These are phyloP conservation scores for Boletus subparvulus DNA, from an alignment of 768 basidiomycete species.

Conservation along the genomic window DNA sequence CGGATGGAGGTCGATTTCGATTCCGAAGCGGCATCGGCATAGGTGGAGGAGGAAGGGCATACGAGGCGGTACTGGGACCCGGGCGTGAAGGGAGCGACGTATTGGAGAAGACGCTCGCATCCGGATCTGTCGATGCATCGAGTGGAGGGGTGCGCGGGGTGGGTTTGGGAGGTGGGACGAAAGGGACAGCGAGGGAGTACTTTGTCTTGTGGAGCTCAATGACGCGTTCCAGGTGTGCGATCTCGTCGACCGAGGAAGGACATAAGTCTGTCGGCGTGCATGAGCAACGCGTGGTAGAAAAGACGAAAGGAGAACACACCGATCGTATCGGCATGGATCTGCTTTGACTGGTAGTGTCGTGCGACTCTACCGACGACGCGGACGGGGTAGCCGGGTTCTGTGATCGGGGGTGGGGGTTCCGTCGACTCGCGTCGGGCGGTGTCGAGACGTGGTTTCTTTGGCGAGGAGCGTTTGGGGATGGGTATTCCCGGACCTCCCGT, in stretches of 20 bases:
- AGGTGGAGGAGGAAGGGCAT: slow-evolving; percentile 16
- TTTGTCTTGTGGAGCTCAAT: slow-evolving; percentile 49
- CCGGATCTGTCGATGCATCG: background rate
- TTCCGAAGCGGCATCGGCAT: slow-evolving; percentile 8
- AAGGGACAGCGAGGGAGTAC: slow-evolving; percentile 50
- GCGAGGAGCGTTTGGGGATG: background rate
- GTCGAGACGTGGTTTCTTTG: slow-evolving; percentile 17
- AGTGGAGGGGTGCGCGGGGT: slow-evolving; percentile 1
- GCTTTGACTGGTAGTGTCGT: slow-evolving; percentile 41
- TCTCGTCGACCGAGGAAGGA: slow-evolving; percentile 55
- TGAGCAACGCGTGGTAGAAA: background rate
- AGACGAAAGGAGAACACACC: slow-evolving; percentile 36
- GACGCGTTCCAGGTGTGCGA: slow-evolving; percentile 54
- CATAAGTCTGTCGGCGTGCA: slow-evolving; percentile 39
- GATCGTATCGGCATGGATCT: slow-evolving; percentile 49
- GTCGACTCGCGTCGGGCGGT: slow-evolving; percentile 1
- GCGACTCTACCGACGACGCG: slow-evolving; percentile 48
- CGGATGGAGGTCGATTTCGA: slow-evolving; percentile 1
- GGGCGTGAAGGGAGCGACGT: slow-evolving; percentile 2
- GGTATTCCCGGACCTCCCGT: background rate
- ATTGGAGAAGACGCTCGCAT: slow-evolving; percentile 12
- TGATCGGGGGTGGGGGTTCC: slow-evolving; percentile 37
- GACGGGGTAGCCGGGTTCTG: slow-evolving; percentile 47
- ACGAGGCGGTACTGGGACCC: background rate
- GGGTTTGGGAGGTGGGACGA: slow-evolving; percentile 38